These are phyloP conservation scores for Aspergillus nomiae DNA, from an alignment of 2,329 filamentous ascomycete species.

Conservation along the genomic window DNA sequence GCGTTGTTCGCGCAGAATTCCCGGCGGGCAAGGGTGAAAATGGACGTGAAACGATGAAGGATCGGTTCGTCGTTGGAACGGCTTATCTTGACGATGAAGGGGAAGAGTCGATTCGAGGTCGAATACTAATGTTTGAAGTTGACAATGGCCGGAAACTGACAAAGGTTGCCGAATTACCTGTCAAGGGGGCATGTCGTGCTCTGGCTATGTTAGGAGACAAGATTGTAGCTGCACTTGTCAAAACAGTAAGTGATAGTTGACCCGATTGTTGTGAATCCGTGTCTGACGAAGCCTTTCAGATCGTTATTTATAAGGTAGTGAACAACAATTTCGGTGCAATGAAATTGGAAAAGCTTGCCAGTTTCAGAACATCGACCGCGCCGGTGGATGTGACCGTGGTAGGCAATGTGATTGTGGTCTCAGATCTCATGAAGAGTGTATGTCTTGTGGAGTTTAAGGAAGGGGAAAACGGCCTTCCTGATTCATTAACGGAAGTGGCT, in stretches of 20 bases:
- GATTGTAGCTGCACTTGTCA: slow-evolving; percentile 85
- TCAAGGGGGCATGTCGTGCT: slow-evolving; percentile 80
- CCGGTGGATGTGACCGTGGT: slow-evolving; percentile 79
- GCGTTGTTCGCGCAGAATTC: slow-evolving; percentile 76
- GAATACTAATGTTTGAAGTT: slow-evolving; percentile 83
- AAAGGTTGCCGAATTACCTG: slow-evolving; percentile 66
- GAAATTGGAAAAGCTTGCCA: slow-evolving; percentile 69
- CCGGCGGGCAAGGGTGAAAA: slow-evolving; percentile 57
- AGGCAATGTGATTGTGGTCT: slow-evolving; percentile 76
- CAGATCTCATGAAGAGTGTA: slow-evolving; percentile 92
- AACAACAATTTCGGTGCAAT: slow-evolving; percentile 38
- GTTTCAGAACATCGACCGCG: slow-evolving; percentile 79
- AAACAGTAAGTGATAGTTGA: slow-evolving; percentile 64
- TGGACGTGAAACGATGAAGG: slow-evolving; percentile 56
- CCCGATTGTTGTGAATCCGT: neutral
- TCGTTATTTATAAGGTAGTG: slow-evolving; percentile 60
- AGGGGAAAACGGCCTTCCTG: slow-evolving; percentile 58
- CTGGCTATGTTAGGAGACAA: slow-evolving; percentile 73
- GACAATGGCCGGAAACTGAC: slow-evolving; percentile 70
- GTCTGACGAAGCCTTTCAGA: slow-evolving; percentile 36
- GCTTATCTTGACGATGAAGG: slow-evolving; percentile 69
- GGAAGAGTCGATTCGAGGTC: slow-evolving; percentile 63
- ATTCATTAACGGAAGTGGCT: slow-evolving; percentile 71
- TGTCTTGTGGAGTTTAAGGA: slow-evolving; percentile 72
- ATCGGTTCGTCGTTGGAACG: slow-evolving; percentile 91